Base-by-base conservation (phyloP, 1,284 basidiomycete species). In the Tilletia caries region DNA sequence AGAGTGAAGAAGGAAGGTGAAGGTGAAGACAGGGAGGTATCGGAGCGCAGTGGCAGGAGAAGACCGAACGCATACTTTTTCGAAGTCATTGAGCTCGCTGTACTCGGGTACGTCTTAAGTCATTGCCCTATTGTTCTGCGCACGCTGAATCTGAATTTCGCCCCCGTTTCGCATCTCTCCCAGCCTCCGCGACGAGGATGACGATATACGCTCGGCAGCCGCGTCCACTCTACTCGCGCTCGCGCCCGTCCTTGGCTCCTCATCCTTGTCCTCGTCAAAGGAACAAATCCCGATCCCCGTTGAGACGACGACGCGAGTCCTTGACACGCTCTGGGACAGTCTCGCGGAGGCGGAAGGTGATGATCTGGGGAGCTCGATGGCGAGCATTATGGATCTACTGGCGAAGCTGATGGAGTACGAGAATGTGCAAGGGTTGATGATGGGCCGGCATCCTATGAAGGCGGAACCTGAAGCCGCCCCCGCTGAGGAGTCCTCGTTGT, bases 131-230 rank as follows among this genome's bases (percentile, higher is more conserved):
- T 46, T 70, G 70, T 29, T 34, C n/a, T 8, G 71, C 20, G 62
- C 34, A 66, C 65, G 33, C 64, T 34, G 25, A 23, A 66, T 27
- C 64, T 67, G 32, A 10, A 23, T 27, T 3, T 33, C 44, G 10
- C 65, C n/a, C n/a, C 29, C 37, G 23, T 60, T 41, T 37, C 25
- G 10, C 37, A 12, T 66, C 29, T 43, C 8, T 41, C n/a, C 15
- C 41, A 62, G 94, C 12, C 88, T 98, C 20, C 87, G 90, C 41
- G 96, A 98, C 82, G 87, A 88, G 6, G 96, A 98, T 79, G 96
- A 99, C 79, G 96, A 99, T 83, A 95, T 99, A 34, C 91, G 95
- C 41, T 91, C 93, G 1, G 95, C 97, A 0, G 95, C 95, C 0
- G 95, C 96, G 5, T 91, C 92, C 0, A 95, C 93, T 76, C 85